Conservation (phyloP, 2,329 filamentous ascomycete genomes). For the Paecilomyces sp. region DNA sequence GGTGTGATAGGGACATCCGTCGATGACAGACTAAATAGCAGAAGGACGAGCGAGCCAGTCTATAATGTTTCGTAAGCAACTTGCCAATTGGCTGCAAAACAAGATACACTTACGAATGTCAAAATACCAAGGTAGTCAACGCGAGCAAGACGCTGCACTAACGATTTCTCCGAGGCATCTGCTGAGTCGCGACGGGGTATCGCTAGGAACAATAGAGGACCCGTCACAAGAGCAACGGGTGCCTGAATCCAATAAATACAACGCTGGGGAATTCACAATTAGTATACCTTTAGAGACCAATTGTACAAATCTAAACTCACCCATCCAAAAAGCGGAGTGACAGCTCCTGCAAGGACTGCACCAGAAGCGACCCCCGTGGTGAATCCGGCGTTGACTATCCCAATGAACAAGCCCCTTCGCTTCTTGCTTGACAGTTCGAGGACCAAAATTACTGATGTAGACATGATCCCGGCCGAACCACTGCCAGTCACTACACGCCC, state of each 20-base stretch:
- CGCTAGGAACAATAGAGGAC: slow-evolving; percentile 55
- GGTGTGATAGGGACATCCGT: slow-evolving; percentile 54
- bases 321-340: slow-evolving; percentile 62
- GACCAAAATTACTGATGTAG: slow-evolving; percentile 66
- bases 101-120: slow-evolving; percentile 49
- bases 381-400: slow-evolving; percentile 64
- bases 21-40: slow-evolving; percentile 64
- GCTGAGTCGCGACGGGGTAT: slow-evolving; percentile 48
- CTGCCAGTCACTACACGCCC: slow-evolving; percentile 63
- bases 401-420: slow-evolving; percentile 65
- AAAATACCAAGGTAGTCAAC: slow-evolving; percentile 71
- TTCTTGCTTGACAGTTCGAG: slow-evolving; percentile 65
- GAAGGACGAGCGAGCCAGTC: slow-evolving; percentile 59
- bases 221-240: slow-evolving; percentile 56
- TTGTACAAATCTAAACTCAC: slow-evolving; percentile 37
- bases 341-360: slow-evolving; percentile 60
- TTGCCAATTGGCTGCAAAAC: neutral
- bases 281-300: neutral
- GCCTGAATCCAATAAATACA: slow-evolving; percentile 67
- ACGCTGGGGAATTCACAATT: slow-evolving; percentile 41
- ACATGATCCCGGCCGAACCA: slow-evolving; percentile 65
- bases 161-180: slow-evolving; percentile 33
- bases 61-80: slow-evolving; percentile 19
- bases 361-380: slow-evolving; percentile 66
- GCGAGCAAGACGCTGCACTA: slow-evolving; percentile 48